Evolutionary conservation across 2,329 filamentous ascomycete genomes (phyloP).

Genomic region (Sodiomyces alkalinus): DNA sequence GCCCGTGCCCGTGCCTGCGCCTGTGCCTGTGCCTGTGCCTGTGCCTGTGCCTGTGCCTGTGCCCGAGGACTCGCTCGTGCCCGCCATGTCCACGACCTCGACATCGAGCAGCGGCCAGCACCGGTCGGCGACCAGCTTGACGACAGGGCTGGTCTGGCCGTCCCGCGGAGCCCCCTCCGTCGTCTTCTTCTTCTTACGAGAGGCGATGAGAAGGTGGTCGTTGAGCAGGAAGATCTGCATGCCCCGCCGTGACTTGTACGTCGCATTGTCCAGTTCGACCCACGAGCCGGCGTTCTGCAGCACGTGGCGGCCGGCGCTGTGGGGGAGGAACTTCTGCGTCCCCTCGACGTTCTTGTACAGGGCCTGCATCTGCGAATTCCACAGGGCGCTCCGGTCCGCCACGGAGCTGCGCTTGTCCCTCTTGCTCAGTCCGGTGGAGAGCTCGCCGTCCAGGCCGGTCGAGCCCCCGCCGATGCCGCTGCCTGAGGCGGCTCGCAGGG

Average conservation of each 20-base stretch:
- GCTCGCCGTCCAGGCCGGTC: conserved; percentile 32
- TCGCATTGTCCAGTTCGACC: conserved; percentile 95
- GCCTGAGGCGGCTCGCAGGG: conserved; percentile 43
- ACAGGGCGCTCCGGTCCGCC: conserved; percentile 48
- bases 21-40: too few relatives aligned
- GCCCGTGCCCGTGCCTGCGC: too few relatives aligned
- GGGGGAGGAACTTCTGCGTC: conserved; percentile 91
- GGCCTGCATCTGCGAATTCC: conserved; percentile 60
- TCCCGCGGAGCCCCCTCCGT: conserved; percentile 45
- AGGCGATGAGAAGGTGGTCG: conserved; percentile 83
- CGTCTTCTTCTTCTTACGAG: conserved; percentile 78
- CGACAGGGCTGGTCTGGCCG: conserved; percentile 33
- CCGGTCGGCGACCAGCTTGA: conserved; percentile 79
- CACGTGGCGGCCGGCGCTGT: conserved; percentile 80
- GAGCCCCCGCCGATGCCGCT: conserved; percentile 24
- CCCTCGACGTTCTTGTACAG: conserved; percentile 97
- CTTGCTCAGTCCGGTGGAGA: conserved; percentile 43
- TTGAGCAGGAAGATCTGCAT: conserved; percentile 90
- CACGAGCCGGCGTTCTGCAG: conserved; percentile 84
- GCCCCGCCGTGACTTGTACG: conserved; percentile 80
- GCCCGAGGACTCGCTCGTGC: conserved; percentile 39
- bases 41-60: too few relatives aligned
- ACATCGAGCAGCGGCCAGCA: conserved; percentile 93
- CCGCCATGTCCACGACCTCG: conserved; percentile 77
- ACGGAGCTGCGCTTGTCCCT: conserved; percentile 83